Conservation (phyloP, 148 eudicot genomes). For the Spergularia marina region DNA sequence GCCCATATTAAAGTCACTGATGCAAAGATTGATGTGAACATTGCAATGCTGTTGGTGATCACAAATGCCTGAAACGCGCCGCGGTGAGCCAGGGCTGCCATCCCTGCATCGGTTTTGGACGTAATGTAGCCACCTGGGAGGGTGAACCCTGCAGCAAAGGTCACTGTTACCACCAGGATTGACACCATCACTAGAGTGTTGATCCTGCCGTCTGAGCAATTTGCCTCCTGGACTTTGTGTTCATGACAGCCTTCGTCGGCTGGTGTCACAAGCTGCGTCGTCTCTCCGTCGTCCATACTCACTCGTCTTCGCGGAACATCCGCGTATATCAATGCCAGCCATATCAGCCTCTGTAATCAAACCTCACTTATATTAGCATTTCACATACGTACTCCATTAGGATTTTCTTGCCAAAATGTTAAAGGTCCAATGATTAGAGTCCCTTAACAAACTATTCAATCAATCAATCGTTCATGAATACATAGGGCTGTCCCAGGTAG, state of each 20-base stretch:
- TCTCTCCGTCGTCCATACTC: background rate
- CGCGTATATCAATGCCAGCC: constrained; percentile 13
- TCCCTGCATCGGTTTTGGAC: background rate
- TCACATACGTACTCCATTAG: too few relatives aligned
- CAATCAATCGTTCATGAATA: too few relatives aligned
- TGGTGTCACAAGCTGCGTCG: too few relatives aligned
- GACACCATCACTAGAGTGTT: constrained; percentile 21
- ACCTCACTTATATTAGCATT: too few relatives aligned
- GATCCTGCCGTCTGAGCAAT: constrained; percentile 8
- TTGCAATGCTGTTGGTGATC: constrained; percentile 36
- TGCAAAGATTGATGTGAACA: constrained; percentile 35
- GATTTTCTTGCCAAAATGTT: too few relatives aligned
- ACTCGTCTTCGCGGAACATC: constrained; percentile 1
- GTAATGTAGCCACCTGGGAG: constrained; percentile 19
- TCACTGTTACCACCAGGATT: constrained; percentile 21
- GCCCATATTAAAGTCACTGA: constrained; percentile 42
- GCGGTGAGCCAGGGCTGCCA: constrained; percentile 6
- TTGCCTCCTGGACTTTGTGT: background rate
- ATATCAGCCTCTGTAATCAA: constrained; percentile 19
- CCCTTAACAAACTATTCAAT: too few relatives aligned
- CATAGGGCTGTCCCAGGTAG: too few relatives aligned
- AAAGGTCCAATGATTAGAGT: too few relatives aligned
- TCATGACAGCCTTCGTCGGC: background rate
- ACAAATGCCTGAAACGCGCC: constrained; percentile 26
- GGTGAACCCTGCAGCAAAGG: constrained; percentile 28